phyloP scores from a whole-genome alignment of 2,329 filamentous ascomycete species.

The Akanthomyces lecanii region DNA sequence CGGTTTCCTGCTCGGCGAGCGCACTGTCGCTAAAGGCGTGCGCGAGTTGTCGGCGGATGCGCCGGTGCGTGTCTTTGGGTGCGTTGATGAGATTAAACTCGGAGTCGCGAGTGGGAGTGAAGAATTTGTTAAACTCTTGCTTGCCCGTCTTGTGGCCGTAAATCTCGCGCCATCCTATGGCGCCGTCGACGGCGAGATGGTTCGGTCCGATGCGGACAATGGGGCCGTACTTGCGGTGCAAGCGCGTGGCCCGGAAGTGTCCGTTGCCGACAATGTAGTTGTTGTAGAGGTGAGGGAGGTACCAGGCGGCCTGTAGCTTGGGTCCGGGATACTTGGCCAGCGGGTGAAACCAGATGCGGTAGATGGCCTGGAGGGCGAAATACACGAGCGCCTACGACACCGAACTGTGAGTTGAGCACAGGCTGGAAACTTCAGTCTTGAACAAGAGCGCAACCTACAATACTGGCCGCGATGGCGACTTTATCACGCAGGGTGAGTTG shows the following conservation, averaged over 20 bases:
- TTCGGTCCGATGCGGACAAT: conserved; percentile 40
- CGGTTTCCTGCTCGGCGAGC: conserved; percentile 28
- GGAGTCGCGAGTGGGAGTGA: conserved; percentile 12
- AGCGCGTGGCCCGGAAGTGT: conserved; percentile 17
- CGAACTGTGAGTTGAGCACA: not conserved
- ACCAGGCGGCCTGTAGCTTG: conserved; percentile 20
- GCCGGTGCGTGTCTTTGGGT: conserved; percentile 20
- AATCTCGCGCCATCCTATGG: conserved; percentile 32
- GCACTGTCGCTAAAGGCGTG: conserved; percentile 30
- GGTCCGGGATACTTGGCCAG: conserved; percentile 28
- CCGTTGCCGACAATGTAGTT: conserved; percentile 14
- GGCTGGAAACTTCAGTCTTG: not conserved
- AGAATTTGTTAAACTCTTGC: conserved; percentile 18
- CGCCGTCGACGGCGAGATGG: conserved; percentile 33
- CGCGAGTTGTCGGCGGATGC: conserved; percentile 24
- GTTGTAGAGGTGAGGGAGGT: conserved; percentile 20
- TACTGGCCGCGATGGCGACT: not conserved
- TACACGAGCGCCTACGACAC: not conserved
- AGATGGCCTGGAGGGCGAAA: not conserved
- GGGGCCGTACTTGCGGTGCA: conserved; percentile 28
- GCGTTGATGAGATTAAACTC: conserved; percentile 20
- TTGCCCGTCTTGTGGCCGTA: conserved; percentile 25
- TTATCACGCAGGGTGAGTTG: not conserved
- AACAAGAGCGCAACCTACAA: not conserved
- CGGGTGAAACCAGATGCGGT: conserved; percentile 23